Conservation (phyloP, 352 stramenopile genomes). For the Globisporangium cederbergense region DNA sequence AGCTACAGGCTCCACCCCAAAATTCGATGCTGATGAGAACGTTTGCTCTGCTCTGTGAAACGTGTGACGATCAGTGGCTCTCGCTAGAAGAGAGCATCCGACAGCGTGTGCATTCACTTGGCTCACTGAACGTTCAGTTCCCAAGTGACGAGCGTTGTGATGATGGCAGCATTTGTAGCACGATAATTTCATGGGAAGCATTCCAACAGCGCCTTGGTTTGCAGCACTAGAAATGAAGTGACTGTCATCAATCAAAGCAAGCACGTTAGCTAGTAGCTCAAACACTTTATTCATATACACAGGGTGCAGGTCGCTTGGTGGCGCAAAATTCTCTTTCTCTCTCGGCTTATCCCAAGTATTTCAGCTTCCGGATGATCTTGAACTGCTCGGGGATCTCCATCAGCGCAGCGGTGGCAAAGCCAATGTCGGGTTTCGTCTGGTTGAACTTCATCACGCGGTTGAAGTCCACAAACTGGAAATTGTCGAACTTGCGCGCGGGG, state of each 20-base stretch:
- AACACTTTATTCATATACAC: too few relatives aligned
- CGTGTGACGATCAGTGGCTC: constrained; percentile 16
- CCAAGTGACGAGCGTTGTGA: background rate
- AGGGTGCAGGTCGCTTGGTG: background rate
- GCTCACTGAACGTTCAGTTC: background rate
- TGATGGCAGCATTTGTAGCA: background rate
- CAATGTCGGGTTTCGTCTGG: constrained; percentile 44
- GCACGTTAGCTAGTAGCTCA: too few relatives aligned
- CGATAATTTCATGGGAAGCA: constrained; percentile 20
- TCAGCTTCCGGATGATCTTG: constrained; percentile 43
- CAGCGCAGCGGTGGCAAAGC: constrained; percentile 61
- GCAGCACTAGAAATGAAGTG: background rate
- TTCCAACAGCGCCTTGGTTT: constrained; percentile 19
- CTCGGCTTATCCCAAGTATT: constrained; percentile 27
- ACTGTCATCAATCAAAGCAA: too few relatives aligned
- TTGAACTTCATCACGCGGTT: constrained; percentile 51
- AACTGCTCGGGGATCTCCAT: constrained; percentile 70
- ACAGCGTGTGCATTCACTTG: background rate
- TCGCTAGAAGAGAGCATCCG: constrained; percentile 8
- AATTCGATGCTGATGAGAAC: background rate
- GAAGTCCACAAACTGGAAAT: constrained; percentile 80
- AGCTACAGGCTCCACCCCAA: background rate
- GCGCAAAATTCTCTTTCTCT: background rate
- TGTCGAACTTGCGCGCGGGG: constrained; percentile 59
- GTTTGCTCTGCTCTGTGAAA: constrained; percentile 14